Evolutionary conservation across 257 asterid species (phyloP).

Genomic region (Agastache rugosa): DNA sequence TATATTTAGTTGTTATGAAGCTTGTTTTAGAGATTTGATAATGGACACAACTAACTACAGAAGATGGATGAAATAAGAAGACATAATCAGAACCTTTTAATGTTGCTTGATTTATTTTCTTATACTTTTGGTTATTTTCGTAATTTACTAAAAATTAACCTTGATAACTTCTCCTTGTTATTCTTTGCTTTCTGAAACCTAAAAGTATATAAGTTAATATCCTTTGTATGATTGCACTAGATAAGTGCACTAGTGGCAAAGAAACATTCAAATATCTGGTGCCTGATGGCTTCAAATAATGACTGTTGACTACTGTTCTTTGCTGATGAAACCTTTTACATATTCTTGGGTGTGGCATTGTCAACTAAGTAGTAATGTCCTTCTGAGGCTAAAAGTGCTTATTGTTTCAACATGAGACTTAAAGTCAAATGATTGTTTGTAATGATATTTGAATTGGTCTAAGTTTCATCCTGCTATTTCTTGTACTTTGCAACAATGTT

Average conservation of each 20-base stretch:
- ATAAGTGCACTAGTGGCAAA: constrained; percentile 12
- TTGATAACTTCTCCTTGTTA: too few species aligned
- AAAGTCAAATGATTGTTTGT: neutral
- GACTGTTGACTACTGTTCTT: neutral
- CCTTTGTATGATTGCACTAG: neutral
- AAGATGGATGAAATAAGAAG: constrained; percentile 6
- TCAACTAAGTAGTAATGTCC: neutral
- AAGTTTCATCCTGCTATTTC: neutral
- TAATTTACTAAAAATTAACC: too few species aligned
- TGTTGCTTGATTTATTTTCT: too few species aligned
- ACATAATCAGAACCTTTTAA: too few species aligned
- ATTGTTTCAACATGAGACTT: neutral
- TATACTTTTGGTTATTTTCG: too few species aligned
- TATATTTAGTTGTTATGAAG: constrained; percentile 18
- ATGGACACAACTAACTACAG: constrained; percentile 2
- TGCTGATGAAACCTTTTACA: neutral
- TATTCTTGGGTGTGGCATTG: neutral
- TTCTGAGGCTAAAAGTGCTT: neutral
- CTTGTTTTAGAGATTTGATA: neutral
- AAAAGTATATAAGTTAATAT: neutral
- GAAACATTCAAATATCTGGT: neutral
- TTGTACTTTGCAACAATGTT: too few species aligned
- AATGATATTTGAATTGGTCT: neutral
- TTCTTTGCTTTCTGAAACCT: too few species aligned
- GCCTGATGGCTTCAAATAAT: neutral